A percentile compares a stretch with the other conserved stretches of the same genome.
phyloP scores from a whole-genome alignment of 805 yeast genomes.

The Hanseniaspora hatyaiensis region DNA sequence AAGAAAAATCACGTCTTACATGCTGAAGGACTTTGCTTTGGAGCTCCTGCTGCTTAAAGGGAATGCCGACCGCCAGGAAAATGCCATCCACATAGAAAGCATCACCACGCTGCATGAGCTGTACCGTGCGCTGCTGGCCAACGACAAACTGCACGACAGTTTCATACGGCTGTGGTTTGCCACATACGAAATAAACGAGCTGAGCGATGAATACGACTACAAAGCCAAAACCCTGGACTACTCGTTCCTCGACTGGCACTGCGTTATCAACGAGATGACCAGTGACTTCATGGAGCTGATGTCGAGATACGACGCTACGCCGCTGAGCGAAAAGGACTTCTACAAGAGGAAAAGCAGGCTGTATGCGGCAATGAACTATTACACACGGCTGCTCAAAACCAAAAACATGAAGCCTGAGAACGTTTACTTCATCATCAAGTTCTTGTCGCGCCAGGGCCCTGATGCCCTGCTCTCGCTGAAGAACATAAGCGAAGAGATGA shows the following conservation, averaged over 20 bases:
- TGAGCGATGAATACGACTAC: not conserved
- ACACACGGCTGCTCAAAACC: not conserved
- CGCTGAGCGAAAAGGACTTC: not conserved
- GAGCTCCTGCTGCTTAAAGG: not conserved
- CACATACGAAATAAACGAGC: not conserved
- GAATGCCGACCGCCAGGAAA: not conserved
- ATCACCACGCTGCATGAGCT: not conserved
- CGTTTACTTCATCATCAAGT: slow-evolving; percentile 6
- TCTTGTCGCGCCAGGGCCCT: not conserved
- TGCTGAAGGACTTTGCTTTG: not conserved
- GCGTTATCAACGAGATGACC: slow-evolving; percentile 5
- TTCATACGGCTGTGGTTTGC: slow-evolving; percentile 5
- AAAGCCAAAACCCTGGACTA: not conserved
- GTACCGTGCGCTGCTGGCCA: not conserved
- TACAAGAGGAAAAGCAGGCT: not conserved
- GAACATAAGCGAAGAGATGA: not conserved
- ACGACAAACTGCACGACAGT: not conserved
- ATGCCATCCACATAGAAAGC: not conserved
- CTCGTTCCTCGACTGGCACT: slow-evolving; percentile 3
- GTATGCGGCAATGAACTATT: not conserved
- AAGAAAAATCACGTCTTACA: not conserved
- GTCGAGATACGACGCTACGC: not conserved
- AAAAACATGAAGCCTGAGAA: not conserved
- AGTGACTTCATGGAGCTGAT: slow-evolving; percentile 3
- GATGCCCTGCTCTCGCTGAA: not conserved